Conservation (phyloP, 768 basidiomycete genomes). For the Suillus luteus region DNA sequence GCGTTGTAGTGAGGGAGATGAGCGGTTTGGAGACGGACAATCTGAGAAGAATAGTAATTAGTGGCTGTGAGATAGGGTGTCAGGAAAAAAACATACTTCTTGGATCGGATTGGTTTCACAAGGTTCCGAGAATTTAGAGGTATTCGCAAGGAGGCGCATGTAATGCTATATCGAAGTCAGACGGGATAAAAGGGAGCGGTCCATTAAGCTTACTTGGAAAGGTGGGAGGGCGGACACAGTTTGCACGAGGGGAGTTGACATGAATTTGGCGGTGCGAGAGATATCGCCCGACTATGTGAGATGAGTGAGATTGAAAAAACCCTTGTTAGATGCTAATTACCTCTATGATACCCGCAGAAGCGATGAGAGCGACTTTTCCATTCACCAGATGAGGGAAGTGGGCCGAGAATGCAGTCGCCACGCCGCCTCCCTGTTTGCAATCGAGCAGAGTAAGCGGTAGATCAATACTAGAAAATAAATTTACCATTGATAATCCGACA, state of each 20-base stretch:
- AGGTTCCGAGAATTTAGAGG: constrained; percentile 24
- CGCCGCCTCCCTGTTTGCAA: constrained; percentile 61
- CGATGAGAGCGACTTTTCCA: constrained; percentile 64
- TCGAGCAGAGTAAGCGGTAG: not conserved
- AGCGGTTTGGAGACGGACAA: constrained; percentile 77
- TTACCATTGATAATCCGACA: constrained; percentile 77
- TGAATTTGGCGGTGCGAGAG: constrained; percentile 73
- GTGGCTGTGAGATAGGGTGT: not conserved
- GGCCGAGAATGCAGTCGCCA: constrained; percentile 69
- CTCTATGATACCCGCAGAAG: constrained; percentile 71
- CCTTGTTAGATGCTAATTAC: constrained; percentile 34
- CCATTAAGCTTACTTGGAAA: constrained; percentile 50
- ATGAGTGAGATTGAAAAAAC: not conserved
- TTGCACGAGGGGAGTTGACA: constrained; percentile 78
- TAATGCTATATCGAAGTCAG: constrained; percentile 42
- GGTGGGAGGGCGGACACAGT: constrained; percentile 61
- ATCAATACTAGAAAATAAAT: constrained; percentile 2
- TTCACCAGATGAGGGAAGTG: constrained; percentile 74
- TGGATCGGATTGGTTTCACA: constrained; percentile 38
- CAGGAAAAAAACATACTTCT: constrained; percentile 37
- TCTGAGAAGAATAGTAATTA: constrained; percentile 37
- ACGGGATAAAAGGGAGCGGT: not conserved
- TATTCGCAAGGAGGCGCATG: constrained; percentile 50
- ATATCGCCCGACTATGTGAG: constrained; percentile 56
- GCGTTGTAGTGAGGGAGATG: constrained; percentile 74